These are phyloP conservation scores for Furcasterigmium furcatum DNA, from an alignment of 2,329 filamentous ascomycete species.

Conservation along the genomic window DNA sequence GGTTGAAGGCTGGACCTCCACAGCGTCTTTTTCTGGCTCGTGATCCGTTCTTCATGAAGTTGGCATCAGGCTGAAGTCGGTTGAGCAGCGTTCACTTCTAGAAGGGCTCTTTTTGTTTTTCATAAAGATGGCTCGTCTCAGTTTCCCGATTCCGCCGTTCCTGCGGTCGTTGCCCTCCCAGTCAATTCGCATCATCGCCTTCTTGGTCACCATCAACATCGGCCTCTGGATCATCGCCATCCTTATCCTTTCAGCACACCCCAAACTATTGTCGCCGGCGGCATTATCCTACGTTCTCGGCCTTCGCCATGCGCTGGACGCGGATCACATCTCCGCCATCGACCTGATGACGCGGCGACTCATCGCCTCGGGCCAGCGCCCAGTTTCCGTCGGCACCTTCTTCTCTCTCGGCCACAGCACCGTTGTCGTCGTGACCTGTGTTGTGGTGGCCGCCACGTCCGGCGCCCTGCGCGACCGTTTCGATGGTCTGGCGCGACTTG, in stretches of 20 bases:
- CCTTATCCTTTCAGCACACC: slow-evolving; percentile 49
- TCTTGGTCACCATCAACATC: slow-evolving; percentile 48
- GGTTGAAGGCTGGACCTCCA: no score
- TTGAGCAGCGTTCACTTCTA: no score
- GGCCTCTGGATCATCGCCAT: slow-evolving; percentile 52
- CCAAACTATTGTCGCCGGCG: slow-evolving; percentile 71
- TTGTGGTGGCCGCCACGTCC: slow-evolving; percentile 88
- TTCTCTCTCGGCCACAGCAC: slow-evolving; percentile 94
- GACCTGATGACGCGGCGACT: slow-evolving; percentile 92
- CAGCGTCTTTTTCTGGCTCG: no score
- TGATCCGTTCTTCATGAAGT: no score
- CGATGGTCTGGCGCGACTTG: slow-evolving; percentile 73
- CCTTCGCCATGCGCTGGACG: slow-evolving; percentile 91
- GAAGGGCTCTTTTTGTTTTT: no score
- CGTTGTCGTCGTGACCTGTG: slow-evolving; percentile 84
- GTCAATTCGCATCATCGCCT: slow-evolving; percentile 44
- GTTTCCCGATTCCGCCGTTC: slow-evolving; percentile 19
- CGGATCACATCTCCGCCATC: slow-evolving; percentile 86
- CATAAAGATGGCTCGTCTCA: slow-evolving; percentile 12
- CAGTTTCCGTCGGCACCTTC: slow-evolving; percentile 90
- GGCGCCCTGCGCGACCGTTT: slow-evolving; percentile 80
- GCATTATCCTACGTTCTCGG: slow-evolving; percentile 86
- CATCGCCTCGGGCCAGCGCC: slow-evolving; percentile 78
- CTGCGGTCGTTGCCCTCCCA: slow-evolving; percentile 24
- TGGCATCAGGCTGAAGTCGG: no score